These are phyloP conservation scores for Ogataea sp. DNA, from an alignment of 805 yeast species.

Conservation along the genomic window DNA sequence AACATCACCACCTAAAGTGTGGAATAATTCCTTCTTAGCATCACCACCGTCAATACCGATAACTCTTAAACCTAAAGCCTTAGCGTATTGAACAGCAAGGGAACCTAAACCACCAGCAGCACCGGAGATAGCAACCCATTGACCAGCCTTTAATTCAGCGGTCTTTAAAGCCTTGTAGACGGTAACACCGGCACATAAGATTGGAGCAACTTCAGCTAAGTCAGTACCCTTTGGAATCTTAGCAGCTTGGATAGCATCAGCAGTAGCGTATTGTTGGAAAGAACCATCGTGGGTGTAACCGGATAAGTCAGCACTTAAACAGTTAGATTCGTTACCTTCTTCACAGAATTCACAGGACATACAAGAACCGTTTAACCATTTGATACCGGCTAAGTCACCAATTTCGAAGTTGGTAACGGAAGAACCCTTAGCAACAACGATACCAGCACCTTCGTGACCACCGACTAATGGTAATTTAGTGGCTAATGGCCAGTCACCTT, in stretches of 20 bases:
- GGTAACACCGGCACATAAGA: slow-evolving; percentile 47
- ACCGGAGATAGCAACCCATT: slow-evolving; percentile 46
- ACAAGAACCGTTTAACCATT: slow-evolving; percentile 65
- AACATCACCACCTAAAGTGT: slow-evolving; percentile 37
- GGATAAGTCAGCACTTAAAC: slow-evolving; percentile 59
- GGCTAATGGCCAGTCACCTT: slow-evolving; percentile 63
- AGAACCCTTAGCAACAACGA: slow-evolving; percentile 55
- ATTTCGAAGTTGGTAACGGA: slow-evolving; percentile 51
- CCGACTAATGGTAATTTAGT: slow-evolving; percentile 55
- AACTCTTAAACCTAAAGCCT: slow-evolving; percentile 41
- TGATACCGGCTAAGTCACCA: slow-evolving; percentile 62
- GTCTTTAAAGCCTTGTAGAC: slow-evolving; percentile 48
- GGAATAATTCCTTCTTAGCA: slow-evolving; percentile 33
- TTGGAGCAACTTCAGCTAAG: slow-evolving; percentile 40
- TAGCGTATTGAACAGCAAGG: slow-evolving; percentile 41
- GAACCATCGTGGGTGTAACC: slow-evolving; percentile 71
- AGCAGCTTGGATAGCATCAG: slow-evolving; percentile 45
- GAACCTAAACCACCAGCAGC: slow-evolving; percentile 49
- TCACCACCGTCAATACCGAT: slow-evolving; percentile 42
- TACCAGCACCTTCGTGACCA: slow-evolving; percentile 72
- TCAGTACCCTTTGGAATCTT: slow-evolving; percentile 37
- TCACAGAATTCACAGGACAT: slow-evolving; percentile 58
- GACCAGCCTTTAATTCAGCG: slow-evolving; percentile 36
- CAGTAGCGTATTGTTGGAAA: slow-evolving; percentile 47
- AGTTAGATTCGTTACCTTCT: slow-evolving; percentile 52